Percentiles rank a stretch among this genome's conserved stretches.
Conservation (phyloP, 345 rosid species). For the Boechera stricta region DNA sequence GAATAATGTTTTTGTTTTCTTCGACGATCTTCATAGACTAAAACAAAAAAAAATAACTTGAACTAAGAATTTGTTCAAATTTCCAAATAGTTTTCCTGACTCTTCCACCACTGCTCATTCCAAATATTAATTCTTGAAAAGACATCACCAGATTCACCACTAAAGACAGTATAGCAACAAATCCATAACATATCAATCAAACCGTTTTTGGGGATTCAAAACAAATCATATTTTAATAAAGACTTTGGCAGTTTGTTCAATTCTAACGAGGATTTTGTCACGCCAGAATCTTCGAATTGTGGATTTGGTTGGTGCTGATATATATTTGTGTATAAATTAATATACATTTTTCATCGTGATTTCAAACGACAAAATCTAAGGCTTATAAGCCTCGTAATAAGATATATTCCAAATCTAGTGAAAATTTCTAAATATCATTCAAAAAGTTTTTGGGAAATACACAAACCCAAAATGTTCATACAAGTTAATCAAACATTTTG, state of each 20-base stretch:
- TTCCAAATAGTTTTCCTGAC: neutral
- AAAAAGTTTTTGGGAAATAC: too few species aligned
- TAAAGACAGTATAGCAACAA: neutral
- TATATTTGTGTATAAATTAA: neutral
- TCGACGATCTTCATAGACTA: neutral
- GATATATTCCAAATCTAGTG: slow-evolving; percentile 2
- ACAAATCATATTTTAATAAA: neutral
- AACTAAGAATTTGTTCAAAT: neutral
- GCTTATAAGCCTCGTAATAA: neutral
- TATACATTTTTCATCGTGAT: neutral
- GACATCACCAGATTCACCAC: neutral
- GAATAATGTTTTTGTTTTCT: neutral
- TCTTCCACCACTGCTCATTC: neutral
- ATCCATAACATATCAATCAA: neutral
- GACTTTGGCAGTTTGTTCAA: neutral
- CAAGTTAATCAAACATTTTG: slow-evolving; percentile 7
- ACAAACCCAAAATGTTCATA: neutral
- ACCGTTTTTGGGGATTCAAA: neutral
- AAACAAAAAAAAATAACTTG: neutral
- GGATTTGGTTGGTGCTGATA: slow-evolving; percentile 7
- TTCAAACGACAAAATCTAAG: too few species aligned
- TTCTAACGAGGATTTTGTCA: neutral
- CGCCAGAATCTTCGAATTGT: slow-evolving; percentile 23
- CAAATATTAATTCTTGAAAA: neutral
- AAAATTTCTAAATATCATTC: neutral